Conservation (phyloP, 2,329 filamentous ascomycete genomes). For the Colletotrichum kahawae region DNA sequence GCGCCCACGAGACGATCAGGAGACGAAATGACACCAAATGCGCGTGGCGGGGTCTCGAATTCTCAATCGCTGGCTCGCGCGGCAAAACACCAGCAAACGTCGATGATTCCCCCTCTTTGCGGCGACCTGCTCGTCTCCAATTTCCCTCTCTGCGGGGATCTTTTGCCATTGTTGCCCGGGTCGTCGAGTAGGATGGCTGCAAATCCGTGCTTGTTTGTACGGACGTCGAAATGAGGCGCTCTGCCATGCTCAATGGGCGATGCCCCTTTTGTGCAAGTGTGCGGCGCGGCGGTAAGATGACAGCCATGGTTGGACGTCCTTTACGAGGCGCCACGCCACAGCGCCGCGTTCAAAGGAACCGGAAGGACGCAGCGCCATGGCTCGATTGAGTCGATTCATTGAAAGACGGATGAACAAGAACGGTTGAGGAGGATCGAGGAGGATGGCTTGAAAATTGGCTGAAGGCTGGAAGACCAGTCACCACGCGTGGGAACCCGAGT, state of each 20-base stretch:
- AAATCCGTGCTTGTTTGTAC: not conserved
- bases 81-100: not conserved
- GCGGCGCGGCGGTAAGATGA: not conserved
- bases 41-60: not conserved
- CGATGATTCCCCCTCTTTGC: not conserved
- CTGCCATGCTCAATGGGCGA: not conserved
- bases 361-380: not conserved
- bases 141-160: not conserved
- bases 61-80: not conserved
- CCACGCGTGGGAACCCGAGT: not conserved
- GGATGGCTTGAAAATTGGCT: not conserved
- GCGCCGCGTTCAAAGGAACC: not conserved
- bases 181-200: not conserved
- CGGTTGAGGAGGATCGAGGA: not conserved
- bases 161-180: not conserved
- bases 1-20: not conserved
- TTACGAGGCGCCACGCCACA: not conserved
- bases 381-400: not conserved
- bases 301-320: not conserved
- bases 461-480: not conserved
- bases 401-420: not conserved
- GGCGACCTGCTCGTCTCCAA: not conserved
- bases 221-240: not conserved
- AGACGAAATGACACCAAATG: not conserved
- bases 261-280: constrained; percentile 3